Percentiles rank a stretch among this genome's conserved stretches.
These are phyloP conservation scores for Monilinia fructigena DNA, from an alignment of 2,329 filamentous ascomycete species.

Conservation along the genomic window DNA sequence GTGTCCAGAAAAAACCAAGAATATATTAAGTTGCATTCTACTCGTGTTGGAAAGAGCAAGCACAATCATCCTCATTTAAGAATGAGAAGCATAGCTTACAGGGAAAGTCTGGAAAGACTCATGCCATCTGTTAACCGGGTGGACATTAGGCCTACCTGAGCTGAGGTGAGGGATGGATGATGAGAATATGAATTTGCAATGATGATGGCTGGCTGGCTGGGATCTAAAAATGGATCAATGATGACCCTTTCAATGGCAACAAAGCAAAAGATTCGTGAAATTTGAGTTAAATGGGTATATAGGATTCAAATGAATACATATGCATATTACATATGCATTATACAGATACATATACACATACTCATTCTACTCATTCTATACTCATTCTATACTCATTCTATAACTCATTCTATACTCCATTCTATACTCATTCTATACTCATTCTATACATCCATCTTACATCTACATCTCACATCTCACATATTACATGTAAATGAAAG, in stretches of 20 bases:
- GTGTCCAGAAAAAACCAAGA: conserved; percentile 67
- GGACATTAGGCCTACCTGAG: neutral
- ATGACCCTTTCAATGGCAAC: neutral
- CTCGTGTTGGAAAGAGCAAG: conserved; percentile 51
- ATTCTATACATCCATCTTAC: neutral
- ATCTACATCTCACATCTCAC: too few species aligned
- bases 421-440: too few species aligned
- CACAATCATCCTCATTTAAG: conserved; percentile 52
- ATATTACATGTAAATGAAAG: too few species aligned
- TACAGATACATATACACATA: too few species aligned
- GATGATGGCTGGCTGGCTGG: neutral
- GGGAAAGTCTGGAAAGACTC: conserved; percentile 87
- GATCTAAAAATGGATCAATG: neutral
- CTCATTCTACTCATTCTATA: too few species aligned
- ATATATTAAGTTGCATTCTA: conserved; percentile 59
- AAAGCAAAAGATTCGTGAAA: neutral
- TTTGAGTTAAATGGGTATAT: neutral
- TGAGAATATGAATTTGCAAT: neutral
- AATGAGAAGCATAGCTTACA: conserved; percentile 84
- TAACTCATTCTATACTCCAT: too few species aligned
- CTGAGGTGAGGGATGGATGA: neutral
- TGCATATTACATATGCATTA: too few species aligned
- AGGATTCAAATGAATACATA: neutral
- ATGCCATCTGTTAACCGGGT: conserved; percentile 68
- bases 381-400: too few species aligned